Evolutionary conservation across 805 yeast genomes (phyloP).

Genomic region (Crinitomyces ghanaensis): DNA sequence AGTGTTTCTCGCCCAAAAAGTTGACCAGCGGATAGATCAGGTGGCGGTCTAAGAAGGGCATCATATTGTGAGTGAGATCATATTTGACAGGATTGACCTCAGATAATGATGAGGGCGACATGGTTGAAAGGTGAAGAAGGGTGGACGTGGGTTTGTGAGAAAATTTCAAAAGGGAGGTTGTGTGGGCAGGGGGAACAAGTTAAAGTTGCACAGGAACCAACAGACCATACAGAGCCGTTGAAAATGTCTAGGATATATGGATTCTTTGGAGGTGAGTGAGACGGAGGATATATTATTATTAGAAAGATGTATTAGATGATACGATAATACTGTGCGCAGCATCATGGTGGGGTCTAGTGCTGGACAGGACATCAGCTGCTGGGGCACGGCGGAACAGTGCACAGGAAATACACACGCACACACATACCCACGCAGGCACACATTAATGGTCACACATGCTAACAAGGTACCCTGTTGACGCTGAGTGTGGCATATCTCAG

Average conservation of each 20-base stretch:
- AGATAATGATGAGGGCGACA: too few relatives aligned
- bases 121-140: too few relatives aligned
- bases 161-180: too few relatives aligned
- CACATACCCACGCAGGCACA: too few relatives aligned
- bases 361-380: too few relatives aligned
- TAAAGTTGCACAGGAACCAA: too few relatives aligned
- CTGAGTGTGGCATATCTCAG: constrained; percentile 48
- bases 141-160: too few relatives aligned
- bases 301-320: too few relatives aligned
- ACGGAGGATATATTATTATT: neutral
- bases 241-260: constrained; percentile 32
- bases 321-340: neutral
- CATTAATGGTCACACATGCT: constrained; percentile 7
- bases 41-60: constrained; percentile 53
- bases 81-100: constrained; percentile 38
- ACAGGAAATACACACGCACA: too few relatives aligned
- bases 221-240: neutral
- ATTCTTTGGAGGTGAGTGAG: constrained; percentile 37
- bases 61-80: constrained; percentile 43
- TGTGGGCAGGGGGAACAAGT: too few relatives aligned
- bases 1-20: constrained; percentile 31
- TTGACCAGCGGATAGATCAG: constrained; percentile 43
- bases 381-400: too few relatives aligned
- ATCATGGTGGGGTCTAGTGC: neutral
- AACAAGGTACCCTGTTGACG: constrained; percentile 47